Base-by-base conservation (phyloP, 2,329 filamentous ascomycete species). In the Botrytis porri region DNA sequence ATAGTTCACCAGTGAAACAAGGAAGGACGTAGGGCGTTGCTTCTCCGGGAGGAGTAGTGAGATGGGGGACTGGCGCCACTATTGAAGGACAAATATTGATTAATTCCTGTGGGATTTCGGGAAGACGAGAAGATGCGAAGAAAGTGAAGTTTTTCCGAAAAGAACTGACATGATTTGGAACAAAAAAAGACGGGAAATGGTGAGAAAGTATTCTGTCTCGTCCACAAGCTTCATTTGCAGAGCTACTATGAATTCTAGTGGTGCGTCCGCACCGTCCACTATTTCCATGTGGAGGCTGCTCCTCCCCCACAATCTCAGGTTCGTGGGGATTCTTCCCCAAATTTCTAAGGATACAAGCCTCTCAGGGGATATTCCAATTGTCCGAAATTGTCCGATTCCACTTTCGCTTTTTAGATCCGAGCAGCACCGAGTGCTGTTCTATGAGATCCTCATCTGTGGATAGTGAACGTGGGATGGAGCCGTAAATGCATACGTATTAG, bases 1-100 rank as follows among this genome's bases (percentile, higher is more conserved):
- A 77, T 72, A 79, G 69, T 63, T 79, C 78, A 22, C 78, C 78
- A 8, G 70, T 73, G 67, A 74, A 77, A 64, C 73, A 76, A 10
- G 76, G 75, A 14, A 79, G 67, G 0, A 76, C 70, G 48, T 80
- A 80, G 5, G 60, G 51, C 32, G 51, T 66, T 41, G 70, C 29
- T 66, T 72, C 16, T 39, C 62, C 62, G 9, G 70, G 70, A 22
- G 70, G 70, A 41, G 62, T 66, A 16, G 45, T 32, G 70, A 71
- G 59, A 41, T 63, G 45, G 14, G 59, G 69, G 4, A 72, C 59
- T 5, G 62, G 48, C 8, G 39, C 45, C 45, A 67, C 67, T 32
- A 16, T 25, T 43, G 16, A 35, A 9, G 43, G 48, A 41, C n/a
- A 16, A 12, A 1, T 41, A 25, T 18, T 5, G 14, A 63, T 22